Evolutionary conservation across 768 basidiomycete genomes (phyloP).

Genomic region (Roridomyces roridus): DNA sequence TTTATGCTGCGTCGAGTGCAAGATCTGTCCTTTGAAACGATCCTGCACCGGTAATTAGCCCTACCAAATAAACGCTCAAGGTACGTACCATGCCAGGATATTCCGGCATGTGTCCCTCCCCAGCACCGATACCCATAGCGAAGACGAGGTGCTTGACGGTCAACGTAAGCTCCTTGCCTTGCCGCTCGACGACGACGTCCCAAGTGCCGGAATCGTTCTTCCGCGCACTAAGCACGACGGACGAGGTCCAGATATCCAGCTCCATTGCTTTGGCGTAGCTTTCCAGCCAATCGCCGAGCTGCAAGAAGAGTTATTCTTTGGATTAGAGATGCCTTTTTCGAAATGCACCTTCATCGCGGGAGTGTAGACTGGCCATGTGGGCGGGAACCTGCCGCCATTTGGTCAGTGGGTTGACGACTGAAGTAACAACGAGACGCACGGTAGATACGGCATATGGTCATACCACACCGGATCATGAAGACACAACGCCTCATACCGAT

Average conservation of each 20-base stretch:
- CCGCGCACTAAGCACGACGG: conserved; percentile 39
- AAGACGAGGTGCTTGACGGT: conserved; percentile 57
- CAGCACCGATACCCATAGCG: conserved; percentile 58
- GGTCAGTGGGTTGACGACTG: not conserved
- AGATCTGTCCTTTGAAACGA: conserved; percentile 52
- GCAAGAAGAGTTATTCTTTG: not conserved
- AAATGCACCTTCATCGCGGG: conserved; percentile 47
- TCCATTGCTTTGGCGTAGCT: conserved; percentile 56
- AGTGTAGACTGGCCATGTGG: conserved; percentile 50
- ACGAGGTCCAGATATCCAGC: conserved; percentile 57
- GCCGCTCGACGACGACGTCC: conserved; percentile 44
- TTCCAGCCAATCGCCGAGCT: conserved; percentile 71
- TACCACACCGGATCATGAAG: conserved; percentile 72
- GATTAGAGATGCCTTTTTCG: not conserved
- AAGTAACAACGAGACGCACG: conserved; percentile 28
- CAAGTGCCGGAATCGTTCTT: conserved; percentile 40
- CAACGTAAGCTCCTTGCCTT: conserved; percentile 41
- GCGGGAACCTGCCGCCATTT: conserved; percentile 43
- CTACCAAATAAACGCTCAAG: not conserved
- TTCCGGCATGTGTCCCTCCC: conserved; percentile 49
- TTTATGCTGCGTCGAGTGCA: conserved; percentile 59
- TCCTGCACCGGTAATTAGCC: conserved; percentile 32
- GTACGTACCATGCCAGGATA: conserved; percentile 47
- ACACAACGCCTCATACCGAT: conserved; percentile 69
- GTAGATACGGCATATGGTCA: conserved; percentile 52